Percentiles rank a stretch among this genome's conserved stretches.
Conservation (phyloP, 225 moss, liverwort and hornwort species). For the Antitrichia curtipendula region DNA sequence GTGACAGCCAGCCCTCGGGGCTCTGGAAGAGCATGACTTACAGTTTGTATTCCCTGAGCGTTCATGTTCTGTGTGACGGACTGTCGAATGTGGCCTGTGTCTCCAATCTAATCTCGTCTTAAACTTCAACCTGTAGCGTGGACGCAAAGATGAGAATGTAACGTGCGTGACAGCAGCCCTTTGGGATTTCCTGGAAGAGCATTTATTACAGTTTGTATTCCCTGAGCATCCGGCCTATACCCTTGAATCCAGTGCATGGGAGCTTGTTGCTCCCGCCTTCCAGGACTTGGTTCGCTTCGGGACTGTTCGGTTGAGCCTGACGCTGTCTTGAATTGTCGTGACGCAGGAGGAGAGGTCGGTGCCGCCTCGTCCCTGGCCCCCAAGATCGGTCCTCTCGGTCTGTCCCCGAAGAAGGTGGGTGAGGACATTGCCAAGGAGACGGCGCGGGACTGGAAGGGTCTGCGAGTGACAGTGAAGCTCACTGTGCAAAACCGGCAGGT, state of each 20-base stretch:
- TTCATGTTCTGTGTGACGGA: background rate
- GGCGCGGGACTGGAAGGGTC: slow-evolving; percentile 75
- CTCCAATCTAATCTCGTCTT: no score
- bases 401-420: slow-evolving; percentile 75
- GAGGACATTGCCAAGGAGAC: slow-evolving; percentile 90
- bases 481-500: slow-evolving; percentile 75
- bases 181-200: background rate
- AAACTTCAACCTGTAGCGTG: background rate
- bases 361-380: slow-evolving; percentile 79
- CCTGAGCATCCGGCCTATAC: background rate
- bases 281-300: background rate
- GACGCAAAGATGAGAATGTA: background rate
- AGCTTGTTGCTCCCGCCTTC: background rate
- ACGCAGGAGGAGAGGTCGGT: slow-evolving; percentile 64
- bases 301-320: background rate
- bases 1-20: background rate
- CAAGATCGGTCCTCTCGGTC: slow-evolving; percentile 75
- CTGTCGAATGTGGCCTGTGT: rapidly evolving
- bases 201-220: slow-evolving; percentile 16
- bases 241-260: background rate
- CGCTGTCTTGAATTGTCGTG: background rate
- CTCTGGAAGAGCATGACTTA: background rate
- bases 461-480: slow-evolving; percentile 74
- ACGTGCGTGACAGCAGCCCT: background rate
- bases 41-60: background rate